Evolutionary conservation across 805 yeast genomes (phyloP).

Genomic region (Wickerhamiella azymoides): DNA sequence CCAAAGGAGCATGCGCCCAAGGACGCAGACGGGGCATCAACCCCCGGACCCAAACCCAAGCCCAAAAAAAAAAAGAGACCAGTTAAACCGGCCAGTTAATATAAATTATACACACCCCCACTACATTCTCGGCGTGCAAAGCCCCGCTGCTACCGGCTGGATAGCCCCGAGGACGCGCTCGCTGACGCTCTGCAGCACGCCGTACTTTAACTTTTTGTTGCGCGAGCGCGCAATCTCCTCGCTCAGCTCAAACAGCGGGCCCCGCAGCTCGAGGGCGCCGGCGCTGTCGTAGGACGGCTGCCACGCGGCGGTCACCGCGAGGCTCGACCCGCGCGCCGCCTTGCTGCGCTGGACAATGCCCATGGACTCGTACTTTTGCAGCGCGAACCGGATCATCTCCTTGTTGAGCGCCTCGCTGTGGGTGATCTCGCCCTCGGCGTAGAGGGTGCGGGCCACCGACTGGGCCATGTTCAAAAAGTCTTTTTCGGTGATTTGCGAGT

Average conservation of each 20-base stretch:
- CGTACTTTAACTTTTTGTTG: constrained; percentile 26
- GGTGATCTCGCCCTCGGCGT: constrained; percentile 29
- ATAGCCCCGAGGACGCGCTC: constrained; percentile 14
- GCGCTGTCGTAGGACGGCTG: constrained; percentile 8
- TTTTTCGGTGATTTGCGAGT: constrained; percentile 18
- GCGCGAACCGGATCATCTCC: constrained; percentile 28
- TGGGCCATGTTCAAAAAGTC: constrained; percentile 26
- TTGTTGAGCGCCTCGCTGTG: constrained; percentile 31
- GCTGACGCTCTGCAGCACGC: constrained; percentile 15
- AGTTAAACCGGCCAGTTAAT: no score
- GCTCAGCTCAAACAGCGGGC: constrained; percentile 22
- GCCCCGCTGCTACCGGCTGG: constrained; percentile 11
- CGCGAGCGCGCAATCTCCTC: constrained; percentile 26
- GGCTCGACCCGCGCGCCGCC: constrained; percentile 12
- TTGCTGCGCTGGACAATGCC: constrained; percentile 23
- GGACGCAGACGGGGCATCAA: no score
- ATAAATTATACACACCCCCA: neutral
- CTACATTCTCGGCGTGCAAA: constrained; percentile 8
- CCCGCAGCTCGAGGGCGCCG: constrained; percentile 19
- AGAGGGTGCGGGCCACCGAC: constrained; percentile 30
- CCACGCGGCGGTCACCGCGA: constrained; percentile 20
- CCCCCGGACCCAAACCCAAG: neutral
- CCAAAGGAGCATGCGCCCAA: no score
- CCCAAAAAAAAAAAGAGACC: neutral
- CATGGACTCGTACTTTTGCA: constrained; percentile 23